Evolutionary conservation across 2,329 filamentous ascomycete species (phyloP), one percentile per base, ranked within the genome.

Genomic region (Onygena corvina): DNA sequence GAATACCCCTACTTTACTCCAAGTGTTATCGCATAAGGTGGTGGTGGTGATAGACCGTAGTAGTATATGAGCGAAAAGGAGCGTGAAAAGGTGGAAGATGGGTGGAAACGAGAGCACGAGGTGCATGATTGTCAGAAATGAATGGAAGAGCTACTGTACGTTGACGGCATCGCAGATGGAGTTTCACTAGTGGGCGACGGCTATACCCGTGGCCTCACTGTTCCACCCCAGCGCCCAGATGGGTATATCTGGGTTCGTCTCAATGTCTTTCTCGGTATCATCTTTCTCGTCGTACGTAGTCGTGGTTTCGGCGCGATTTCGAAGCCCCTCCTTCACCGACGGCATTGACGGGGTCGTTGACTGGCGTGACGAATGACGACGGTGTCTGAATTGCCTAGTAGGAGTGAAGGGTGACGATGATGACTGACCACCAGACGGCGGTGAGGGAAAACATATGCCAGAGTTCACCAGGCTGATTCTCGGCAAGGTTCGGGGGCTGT

Each of bases 211-310:
- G 33, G 53, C 53, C 21, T 76, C 67, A 69, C 73, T 53, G 62
- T 64, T 59, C 64, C 66, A 61, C 36, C 65, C 58, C 50, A 64
- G 54, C 40, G 65, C 58, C 68, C 68, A 70, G 21, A 68, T 58
- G 3, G 67, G 66, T 48, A 73, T 68, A 3, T 71, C 71, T 8
- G 75, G 58, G 46, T 80, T 77, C 71, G 79, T 77, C 36, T 67
- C 71, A 53, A 25, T 20, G 20, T 48, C 50, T 3, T 50, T 52
- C 8, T 27, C 40, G 27, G 18, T 33, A 75, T 72, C 71, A 3
- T 71, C 68, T 1, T 67, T 64, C 18, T 67, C 60, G 46, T 67
- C 67, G 38, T 70, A 59, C 44, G 75, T 71, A 50, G 70, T 69
- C 57, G 71, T 68, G 0, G 67, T 70, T 25, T 66, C 63, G 42